phyloP scores from a whole-genome alignment of 2,329 filamentous ascomycete species.

The Hypomyces perniciosus region DNA sequence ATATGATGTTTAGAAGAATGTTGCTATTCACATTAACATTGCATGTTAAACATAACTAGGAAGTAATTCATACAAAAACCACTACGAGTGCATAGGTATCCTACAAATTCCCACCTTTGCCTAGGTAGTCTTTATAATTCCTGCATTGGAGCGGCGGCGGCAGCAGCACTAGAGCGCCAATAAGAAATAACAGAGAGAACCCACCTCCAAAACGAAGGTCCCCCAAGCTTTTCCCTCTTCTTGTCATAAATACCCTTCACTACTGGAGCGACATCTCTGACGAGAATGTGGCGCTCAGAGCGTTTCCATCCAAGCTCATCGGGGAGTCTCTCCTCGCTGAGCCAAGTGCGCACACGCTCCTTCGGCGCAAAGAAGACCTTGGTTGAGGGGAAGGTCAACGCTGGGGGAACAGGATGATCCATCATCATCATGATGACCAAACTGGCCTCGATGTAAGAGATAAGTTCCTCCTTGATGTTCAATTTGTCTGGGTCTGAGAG shows the following conservation, averaged over 20 bases:
- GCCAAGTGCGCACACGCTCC: slow-evolving; percentile 10
- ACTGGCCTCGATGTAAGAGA: slow-evolving; percentile 9
- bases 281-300: slow-evolving; percentile 3
- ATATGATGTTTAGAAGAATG: too few relatives aligned
- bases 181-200: too few relatives aligned
- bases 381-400: slow-evolving; percentile 3
- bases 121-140: too few relatives aligned
- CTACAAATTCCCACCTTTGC: too few relatives aligned
- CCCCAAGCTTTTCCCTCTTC: slow-evolving; percentile 1
- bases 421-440: slow-evolving; percentile 14
- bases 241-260: slow-evolving; percentile 5
- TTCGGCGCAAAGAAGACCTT: slow-evolving; percentile 8
- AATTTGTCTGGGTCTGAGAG: slow-evolving; percentile 10
- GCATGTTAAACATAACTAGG: too few relatives aligned
- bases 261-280: slow-evolving; percentile 1
- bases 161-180: too few relatives aligned
- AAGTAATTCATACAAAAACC: too few relatives aligned
- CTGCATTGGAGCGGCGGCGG: too few relatives aligned
- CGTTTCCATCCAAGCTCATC: slow-evolving; percentile 14
- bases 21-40: too few relatives aligned
- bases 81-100: too few relatives aligned
- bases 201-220: slow-evolving; percentile 1
- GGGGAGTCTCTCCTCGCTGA: slow-evolving; percentile 14
- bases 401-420: slow-evolving; percentile 10
- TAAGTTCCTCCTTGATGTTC: neutral